Evolutionary conservation across 768 basidiomycete genomes (phyloP), one percentile per base, ranked within the genome.

Genomic region (Scleroderma bovista): DNA sequence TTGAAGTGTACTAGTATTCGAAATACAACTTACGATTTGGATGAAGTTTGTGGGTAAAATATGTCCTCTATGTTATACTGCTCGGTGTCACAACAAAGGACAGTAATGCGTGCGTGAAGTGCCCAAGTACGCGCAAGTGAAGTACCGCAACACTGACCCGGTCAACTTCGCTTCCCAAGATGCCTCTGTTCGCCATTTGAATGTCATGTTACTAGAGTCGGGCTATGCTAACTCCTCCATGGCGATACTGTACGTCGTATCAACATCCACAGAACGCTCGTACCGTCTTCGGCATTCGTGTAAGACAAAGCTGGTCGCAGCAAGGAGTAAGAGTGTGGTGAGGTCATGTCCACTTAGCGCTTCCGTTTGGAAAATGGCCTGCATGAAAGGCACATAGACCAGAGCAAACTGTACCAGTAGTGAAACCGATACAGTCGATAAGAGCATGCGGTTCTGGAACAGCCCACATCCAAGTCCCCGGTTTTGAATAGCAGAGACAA

Each of bases 401-500:
- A 97, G 75, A 22, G 78, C 79, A 29, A 98, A 80, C 70, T 95
- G 88, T 37, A 84, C 84, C 54, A 93, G 33, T 62, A 90, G 86
- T 20, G 94, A 96, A 48, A 88, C 75, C 4, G 84, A 87, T 42
- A 96, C 90, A 0, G 95, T 97, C 54, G 83, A 74, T 54, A 95
- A 69, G 51, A 97, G 76, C 90, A 97, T 94, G 60, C 78, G 79
- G 74, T 98, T 98, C 61, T 86, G 84, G 50, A 81, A 71, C 26
- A 97, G 62, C 6, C 83, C 84, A 58, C 93, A 95, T 38, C 85
- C 83, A 15, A 98, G 79, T 11, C 93, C 93, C 47, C 95, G 89
- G 67, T 90, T 95, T 66, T 98, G 94, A 29, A 96, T 68, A 1
- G 95, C 95, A 34, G 93, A 97, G 10, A 93, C 88, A 39, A 98